A percentile compares a stretch with the other conserved stretches of the same genome.
Evolutionary conservation across 2,329 filamentous ascomycete species (phyloP).

Genomic region (Septoria petroselini): DNA sequence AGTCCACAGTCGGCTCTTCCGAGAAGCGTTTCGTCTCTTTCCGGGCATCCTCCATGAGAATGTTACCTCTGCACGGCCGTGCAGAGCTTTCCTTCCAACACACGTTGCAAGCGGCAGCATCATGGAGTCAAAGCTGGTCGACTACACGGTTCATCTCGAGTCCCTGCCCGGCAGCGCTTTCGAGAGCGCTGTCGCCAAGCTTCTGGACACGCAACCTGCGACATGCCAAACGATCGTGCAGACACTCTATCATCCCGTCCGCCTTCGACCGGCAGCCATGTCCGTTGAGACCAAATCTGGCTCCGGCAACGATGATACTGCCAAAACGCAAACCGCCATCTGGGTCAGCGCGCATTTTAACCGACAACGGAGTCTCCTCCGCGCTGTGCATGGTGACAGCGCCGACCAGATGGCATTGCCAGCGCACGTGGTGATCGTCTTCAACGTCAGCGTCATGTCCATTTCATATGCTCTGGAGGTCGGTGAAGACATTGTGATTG

Average conservation of each 20-base stretch:
- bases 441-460: neutral
- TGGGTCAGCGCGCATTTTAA: conserved; percentile 1
- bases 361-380: neutral
- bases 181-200: neutral
- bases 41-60: no score
- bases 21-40: no score
- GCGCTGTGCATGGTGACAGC: neutral
- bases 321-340: neutral
- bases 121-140: neutral
- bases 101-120: no score
- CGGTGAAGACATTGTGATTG: neutral
- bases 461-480: neutral
- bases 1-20: no score
- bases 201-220: neutral
- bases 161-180: neutral
- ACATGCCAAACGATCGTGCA: neutral
- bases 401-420: neutral
- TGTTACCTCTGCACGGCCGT: no score
- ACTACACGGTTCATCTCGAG: neutral
- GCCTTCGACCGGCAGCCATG: neutral
- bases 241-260: neutral
- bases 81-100: no score
- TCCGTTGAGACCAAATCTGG: conserved; percentile 3
- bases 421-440: neutral
- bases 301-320: neutral